Conservation (phyloP, 2,329 filamentous ascomycete genomes). For the Epichloe hybrida region DNA sequence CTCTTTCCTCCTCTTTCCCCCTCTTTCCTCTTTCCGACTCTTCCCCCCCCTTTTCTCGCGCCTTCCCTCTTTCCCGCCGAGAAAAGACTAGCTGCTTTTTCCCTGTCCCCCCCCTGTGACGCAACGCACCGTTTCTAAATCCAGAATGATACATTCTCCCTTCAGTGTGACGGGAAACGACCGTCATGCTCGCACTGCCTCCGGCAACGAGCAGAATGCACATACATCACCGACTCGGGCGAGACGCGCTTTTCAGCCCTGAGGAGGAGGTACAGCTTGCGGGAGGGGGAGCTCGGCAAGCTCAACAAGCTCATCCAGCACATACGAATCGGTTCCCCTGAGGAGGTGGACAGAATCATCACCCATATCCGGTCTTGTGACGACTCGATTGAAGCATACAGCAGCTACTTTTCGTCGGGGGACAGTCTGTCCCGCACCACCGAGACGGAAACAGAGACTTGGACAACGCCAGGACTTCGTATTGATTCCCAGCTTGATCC, state of each 20-base stretch:
- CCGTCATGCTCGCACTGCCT: constrained; percentile 2
- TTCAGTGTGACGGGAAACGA: constrained; percentile 3
- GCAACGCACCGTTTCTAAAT: neutral
- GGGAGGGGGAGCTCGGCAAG: neutral
- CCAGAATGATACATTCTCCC: neutral
- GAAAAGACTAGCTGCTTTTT: too few relatives aligned
- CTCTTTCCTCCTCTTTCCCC: too few relatives aligned
- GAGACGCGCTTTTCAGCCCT: constrained; percentile 2
- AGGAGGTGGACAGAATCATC: neutral
- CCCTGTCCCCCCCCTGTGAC: too few relatives aligned
- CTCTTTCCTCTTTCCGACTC: neutral
- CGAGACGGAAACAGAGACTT: neutral
- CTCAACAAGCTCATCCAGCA: neutral
- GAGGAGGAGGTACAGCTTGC: constrained; percentile 1
- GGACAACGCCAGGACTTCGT: neutral
- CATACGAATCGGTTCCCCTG: neutral
- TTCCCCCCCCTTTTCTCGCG: too few relatives aligned
- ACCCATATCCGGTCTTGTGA: neutral
- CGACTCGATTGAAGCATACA: neutral
- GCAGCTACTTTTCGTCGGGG: neutral
- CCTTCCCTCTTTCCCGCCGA: too few relatives aligned
- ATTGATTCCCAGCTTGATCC: neutral
- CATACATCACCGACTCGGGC: constrained; percentile 1
- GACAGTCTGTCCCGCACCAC: neutral
- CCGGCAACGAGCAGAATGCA: neutral